Percentiles rank a stretch among this genome's conserved stretches.
These are phyloP conservation scores for Incumbomyces delicatus DNA, from an alignment of 2,329 filamentous ascomycete genomes.

Conservation along the genomic window DNA sequence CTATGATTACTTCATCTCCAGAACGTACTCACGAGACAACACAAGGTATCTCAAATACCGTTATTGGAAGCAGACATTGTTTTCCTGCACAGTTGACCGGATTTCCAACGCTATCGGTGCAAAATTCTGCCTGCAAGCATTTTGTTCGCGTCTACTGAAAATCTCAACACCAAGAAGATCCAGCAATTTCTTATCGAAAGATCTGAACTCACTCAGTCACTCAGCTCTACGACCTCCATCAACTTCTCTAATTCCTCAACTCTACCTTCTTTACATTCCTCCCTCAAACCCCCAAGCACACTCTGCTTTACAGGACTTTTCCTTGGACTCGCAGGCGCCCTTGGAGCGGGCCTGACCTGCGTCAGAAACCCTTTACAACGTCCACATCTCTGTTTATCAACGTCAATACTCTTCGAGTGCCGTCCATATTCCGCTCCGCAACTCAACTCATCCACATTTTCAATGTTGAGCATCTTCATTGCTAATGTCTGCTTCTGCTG, in stretches of 20 bases:
- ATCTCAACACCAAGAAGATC: too few species aligned
- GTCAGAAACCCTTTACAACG: conserved; percentile 59
- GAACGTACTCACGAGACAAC: too few species aligned
- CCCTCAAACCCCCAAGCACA: conserved; percentile 2
- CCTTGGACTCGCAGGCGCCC: conserved; percentile 27
- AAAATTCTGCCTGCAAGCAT: too few species aligned
- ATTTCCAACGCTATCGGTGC: too few species aligned
- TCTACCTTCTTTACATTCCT: conserved; percentile 39
- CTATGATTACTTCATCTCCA: too few species aligned
- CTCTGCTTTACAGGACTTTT: conserved; percentile 1
- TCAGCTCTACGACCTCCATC: conserved; percentile 16
- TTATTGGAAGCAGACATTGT: too few species aligned
- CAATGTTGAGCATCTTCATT: conserved; percentile 12
- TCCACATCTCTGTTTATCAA: conserved; percentile 61
- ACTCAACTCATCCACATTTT: conserved; percentile 19
- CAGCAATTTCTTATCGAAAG: too few species aligned
- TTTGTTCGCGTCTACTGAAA: too few species aligned
- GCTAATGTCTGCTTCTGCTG: conserved; percentile 16
- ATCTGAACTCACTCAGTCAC: conserved; percentile 7
- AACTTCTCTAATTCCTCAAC: conserved; percentile 10
- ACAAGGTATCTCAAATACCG: too few species aligned
- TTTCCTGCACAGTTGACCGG: too few species aligned
- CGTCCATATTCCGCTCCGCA: conserved; percentile 69
- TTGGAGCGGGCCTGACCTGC: conserved; percentile 71
- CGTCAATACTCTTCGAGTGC: conserved; percentile 78